Evolutionary conservation across 306 rosid genomes (phyloP), one percentile per base, ranked within the genome.

Genomic region (Mimosa pudica): DNA sequence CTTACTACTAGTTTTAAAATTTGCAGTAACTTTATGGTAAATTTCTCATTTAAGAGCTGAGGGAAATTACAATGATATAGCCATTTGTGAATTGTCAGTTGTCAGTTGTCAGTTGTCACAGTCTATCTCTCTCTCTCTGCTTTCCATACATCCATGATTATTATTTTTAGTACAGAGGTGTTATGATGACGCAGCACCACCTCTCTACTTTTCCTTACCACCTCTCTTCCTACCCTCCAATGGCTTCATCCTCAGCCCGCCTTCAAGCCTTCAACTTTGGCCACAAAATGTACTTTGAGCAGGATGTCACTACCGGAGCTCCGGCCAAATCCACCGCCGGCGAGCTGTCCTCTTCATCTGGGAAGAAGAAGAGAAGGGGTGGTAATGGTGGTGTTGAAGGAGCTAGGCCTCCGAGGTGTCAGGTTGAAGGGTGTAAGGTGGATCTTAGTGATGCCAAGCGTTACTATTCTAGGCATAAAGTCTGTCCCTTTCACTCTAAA

Each of bases 401-500:
- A 11, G 81, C 81, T 75, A 92, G 84, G 45, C 94, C 91, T 14
- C 97, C 97, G 3, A 82, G 95, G 89, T 95, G 98, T 72, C 98
- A 95, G 86, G 98, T 95, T 51, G 94, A 92, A 57, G 97, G 97
- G 2, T 95, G 98, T 65, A 76, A 84, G 66, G 83, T 81, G 85
- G 98, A 95, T 95, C 98, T 91, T 86, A 89, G 85, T 76, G 90
- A 87, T 80, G 92, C 87, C 2, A 95, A 95, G 80, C 84, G 92
- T 73, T 95, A 95, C 86, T 95, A 95, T 86, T 95, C 98, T 16
- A 77, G 96, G 80, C 98, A 95, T 81, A 95, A 95, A 76, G 98
- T 95, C 46, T 92, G 98, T 78, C 82, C 61, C 64, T 84, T 85
- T 88, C 98, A 95, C 83, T 95, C 98, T n/a, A 95, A 92, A 77